Evolutionary conservation across 2,329 filamentous ascomycete genomes (phyloP), one percentile per base, ranked within the genome.

Genomic region (Fusarium sp.): DNA sequence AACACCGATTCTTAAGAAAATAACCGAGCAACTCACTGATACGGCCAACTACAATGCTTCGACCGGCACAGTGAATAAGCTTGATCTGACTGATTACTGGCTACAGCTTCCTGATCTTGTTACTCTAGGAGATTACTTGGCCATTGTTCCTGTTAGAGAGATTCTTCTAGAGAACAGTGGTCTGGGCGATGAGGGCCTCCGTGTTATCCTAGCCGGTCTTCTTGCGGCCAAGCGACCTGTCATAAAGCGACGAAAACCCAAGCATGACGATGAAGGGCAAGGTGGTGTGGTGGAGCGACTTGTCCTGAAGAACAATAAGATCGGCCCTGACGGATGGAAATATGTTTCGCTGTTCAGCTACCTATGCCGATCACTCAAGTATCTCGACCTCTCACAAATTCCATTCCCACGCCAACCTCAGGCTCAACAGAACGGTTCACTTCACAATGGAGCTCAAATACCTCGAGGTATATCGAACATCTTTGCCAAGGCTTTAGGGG

Each of bases 71-170:
- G 91, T 98, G 2, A 88, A 89, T 54, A 92, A 90, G 75, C 82
- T 99, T 10, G 92, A 98, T 75, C 83, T 98, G 21, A 94, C 91
- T 1, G 92, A 92, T 17, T 96, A 96, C 67, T 89, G 90, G 76
- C 85, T 99, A 80, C 91, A 95, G 60, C 80, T 96, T 44, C 86
- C 91, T 4, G 96, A 99, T 75, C 85, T 97, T 24, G 80, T 94
- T 49, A 97, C 96, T 0, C 84, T 99, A 3, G 93, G 94, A 48
- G 96, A 99, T 76, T 99, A 95, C 83, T 84, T 99, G 39, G 95
- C 96, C 7, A 89, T 99, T 8, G 95, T 98, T 1, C 95, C 96
- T 0, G 90, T 98, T 4, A 91, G 92, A 69, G 93, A 96, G 73
- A 80, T 99, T 1, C 84, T 96, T 8, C 80, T 98, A 54, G 94